phyloP scores from a whole-genome alignment of 2,329 filamentous ascomycete genomes.

The Aspergillus latus region DNA sequence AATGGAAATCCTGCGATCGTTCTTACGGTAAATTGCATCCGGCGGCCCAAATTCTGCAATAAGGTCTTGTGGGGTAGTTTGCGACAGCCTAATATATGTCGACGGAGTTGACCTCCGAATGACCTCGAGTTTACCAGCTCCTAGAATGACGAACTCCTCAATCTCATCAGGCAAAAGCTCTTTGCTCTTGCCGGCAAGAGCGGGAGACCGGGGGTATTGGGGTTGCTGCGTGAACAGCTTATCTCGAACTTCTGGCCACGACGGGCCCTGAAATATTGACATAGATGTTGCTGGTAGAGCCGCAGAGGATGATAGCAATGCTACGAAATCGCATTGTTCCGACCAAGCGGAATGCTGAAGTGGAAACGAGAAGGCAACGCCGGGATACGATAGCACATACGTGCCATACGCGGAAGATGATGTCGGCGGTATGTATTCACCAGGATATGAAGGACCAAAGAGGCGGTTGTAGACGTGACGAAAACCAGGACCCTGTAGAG shows the following conservation, averaged over 20 bases:
- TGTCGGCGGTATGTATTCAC: slow-evolving; percentile 77
- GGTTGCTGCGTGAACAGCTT: slow-evolving; percentile 74
- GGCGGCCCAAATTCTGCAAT: slow-evolving; percentile 88
- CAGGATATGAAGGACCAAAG: slow-evolving; percentile 90
- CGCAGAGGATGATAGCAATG: slow-evolving; percentile 74
- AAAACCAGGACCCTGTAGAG: slow-evolving; percentile 68
- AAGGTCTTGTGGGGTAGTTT: slow-evolving; percentile 89
- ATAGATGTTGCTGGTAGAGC: slow-evolving; percentile 78
- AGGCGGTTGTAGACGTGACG: slow-evolving; percentile 87
- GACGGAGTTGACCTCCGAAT: slow-evolving; percentile 67
- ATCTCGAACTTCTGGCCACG: slow-evolving; percentile 80
- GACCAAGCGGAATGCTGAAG: slow-evolving; percentile 73
- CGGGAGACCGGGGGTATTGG: slow-evolving; percentile 70
- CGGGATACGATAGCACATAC: slow-evolving; percentile 92
- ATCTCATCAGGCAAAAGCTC: slow-evolving; percentile 87
- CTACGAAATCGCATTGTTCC: slow-evolving; percentile 73
- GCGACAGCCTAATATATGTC: slow-evolving; percentile 72
- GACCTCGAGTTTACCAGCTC: slow-evolving; percentile 75
- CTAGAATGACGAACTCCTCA: slow-evolving; percentile 74
- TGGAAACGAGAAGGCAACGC: slow-evolving; percentile 88
- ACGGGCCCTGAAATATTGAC: slow-evolving; percentile 86
- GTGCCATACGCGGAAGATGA: slow-evolving; percentile 61
- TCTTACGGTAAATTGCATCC: slow-evolving; percentile 90
- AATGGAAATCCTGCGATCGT: slow-evolving; percentile 83
- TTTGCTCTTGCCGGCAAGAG: slow-evolving; percentile 67